These are phyloP conservation scores for Psilocybe azurescens DNA, from an alignment of 768 basidiomycete species.

Conservation along the genomic window DNA sequence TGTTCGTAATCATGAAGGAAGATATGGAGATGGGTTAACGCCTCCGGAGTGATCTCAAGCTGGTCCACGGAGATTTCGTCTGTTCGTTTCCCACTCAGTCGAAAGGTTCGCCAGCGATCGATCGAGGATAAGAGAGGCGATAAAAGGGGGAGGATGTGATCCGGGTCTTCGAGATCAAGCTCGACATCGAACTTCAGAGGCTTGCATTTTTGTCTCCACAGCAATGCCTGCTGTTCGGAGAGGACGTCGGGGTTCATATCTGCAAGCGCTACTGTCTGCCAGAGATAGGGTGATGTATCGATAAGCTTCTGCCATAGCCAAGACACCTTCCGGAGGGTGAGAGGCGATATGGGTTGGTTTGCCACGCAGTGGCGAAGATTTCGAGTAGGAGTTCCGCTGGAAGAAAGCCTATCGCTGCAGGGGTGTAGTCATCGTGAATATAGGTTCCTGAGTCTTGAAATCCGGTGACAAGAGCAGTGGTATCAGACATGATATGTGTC, in stretches of 20 bases:
- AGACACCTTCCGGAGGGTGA: slow-evolving; percentile 61
- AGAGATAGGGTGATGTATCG: slow-evolving; percentile 58
- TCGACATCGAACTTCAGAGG: slow-evolving; percentile 62
- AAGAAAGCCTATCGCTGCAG: slow-evolving; percentile 36
- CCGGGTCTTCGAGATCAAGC: slow-evolving; percentile 49
- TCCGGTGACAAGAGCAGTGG: neutral
- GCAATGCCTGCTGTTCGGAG: slow-evolving; percentile 51
- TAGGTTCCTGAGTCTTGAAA: neutral
- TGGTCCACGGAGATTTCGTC: slow-evolving; percentile 36
- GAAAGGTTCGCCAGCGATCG: slow-evolving; percentile 61
- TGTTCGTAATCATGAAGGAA: slow-evolving; percentile 38
- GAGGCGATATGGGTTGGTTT: slow-evolving; percentile 51
- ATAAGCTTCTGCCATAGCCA: slow-evolving; percentile 62
- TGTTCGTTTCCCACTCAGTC: slow-evolving; percentile 46
- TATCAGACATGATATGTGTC: slow-evolving; percentile 3
- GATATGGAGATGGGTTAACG: slow-evolving; percentile 43
- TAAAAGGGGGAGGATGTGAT: slow-evolving; percentile 64
- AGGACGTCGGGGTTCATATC: slow-evolving; percentile 44
- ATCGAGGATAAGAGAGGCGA: slow-evolving; percentile 64
- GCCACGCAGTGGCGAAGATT: slow-evolving; percentile 56
- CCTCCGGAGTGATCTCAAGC: slow-evolving; percentile 28
- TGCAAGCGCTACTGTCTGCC: slow-evolving; percentile 62
- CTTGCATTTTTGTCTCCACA: slow-evolving; percentile 59
- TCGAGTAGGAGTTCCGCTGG: slow-evolving; percentile 70
- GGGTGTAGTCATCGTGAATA: neutral